Percentiles rank a stretch among this genome's conserved stretches.
Evolutionary conservation across 78 protist genomes (phyloP).

Genomic region (Speleostelium caveatum): DNA sequence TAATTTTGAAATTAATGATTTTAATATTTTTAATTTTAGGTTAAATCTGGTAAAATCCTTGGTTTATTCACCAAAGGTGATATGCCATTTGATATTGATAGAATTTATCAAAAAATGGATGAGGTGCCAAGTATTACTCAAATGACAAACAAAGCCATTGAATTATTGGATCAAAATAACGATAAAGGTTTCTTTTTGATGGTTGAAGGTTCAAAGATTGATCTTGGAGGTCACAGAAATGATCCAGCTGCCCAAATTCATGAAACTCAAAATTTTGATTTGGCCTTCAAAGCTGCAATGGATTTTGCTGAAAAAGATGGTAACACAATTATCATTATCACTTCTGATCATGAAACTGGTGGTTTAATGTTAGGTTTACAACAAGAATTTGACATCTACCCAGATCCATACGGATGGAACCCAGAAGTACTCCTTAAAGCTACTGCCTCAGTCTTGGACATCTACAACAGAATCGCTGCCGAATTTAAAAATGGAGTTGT

Average conservation of each 20-base stretch:
- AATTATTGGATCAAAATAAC: conserved; percentile 38
- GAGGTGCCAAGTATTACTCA: conserved; percentile 57
- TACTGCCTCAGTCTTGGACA: background rate
- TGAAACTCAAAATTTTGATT: conserved; percentile 59
- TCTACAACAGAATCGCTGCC: conserved; percentile 4
- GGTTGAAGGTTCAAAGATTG: conserved; percentile 80
- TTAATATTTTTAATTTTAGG: no score
- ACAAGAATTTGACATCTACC: background rate
- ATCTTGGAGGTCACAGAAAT: conserved; percentile 84
- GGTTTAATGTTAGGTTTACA: conserved; percentile 69
- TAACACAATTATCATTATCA: conserved; percentile 69
- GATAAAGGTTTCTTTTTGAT: conserved; percentile 59
- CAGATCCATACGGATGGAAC: conserved; percentile 13
- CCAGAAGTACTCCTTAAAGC: conserved; percentile 46
- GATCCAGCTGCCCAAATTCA: conserved; percentile 73
- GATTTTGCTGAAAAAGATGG: conserved; percentile 77
- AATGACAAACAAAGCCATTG: conserved; percentile 60
- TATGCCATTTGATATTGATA: conserved; percentile 76
- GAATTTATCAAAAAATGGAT: background rate
- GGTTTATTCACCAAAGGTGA: conserved; percentile 40
- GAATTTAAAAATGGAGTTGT: background rate
- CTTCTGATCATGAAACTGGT: conserved; percentile 91
- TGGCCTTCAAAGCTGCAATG: conserved; percentile 30
- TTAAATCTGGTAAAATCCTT: conserved; percentile 18
- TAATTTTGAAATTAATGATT: no score